These are phyloP conservation scores for Paracoccidioides lutzii DNA, from an alignment of 2,329 filamentous ascomycete species.

Conservation along the genomic window DNA sequence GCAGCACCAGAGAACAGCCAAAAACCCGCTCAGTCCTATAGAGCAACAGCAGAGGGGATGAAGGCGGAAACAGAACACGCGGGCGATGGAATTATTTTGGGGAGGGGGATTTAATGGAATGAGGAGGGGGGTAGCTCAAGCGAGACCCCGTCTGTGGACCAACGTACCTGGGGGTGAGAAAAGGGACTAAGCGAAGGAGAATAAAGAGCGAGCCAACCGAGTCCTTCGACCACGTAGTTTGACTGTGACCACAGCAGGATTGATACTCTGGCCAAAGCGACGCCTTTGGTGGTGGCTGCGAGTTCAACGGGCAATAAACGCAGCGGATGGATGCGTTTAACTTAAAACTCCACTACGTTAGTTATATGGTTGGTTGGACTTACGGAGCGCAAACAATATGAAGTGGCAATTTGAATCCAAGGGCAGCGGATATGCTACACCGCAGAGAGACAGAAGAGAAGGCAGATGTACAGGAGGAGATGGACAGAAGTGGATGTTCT, in stretches of 20 bases:
- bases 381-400: not conserved
- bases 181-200: constrained; percentile 1
- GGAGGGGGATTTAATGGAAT: not conserved
- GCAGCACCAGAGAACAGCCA: not conserved
- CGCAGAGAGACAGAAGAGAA: too few species aligned
- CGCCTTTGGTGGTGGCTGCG: not conserved
- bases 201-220: not conserved
- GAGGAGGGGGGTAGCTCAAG: not conserved
- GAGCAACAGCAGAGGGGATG: not conserved
- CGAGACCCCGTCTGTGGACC: constrained; percentile 1
- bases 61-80: not conserved
- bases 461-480: too few species aligned
- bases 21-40: not conserved
- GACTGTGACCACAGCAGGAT: not conserved
- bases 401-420: not conserved
- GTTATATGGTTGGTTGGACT: not conserved
- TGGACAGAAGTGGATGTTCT: too few species aligned
- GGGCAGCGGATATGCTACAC: too few species aligned
- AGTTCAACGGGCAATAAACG: not conserved
- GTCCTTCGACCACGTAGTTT: not conserved
- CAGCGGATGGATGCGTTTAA: not conserved
- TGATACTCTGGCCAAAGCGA: not conserved
- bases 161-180: constrained; percentile 4
- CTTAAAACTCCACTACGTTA: too few species aligned
- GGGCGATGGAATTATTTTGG: not conserved